Evolutionary conservation across 2,329 filamentous ascomycete genomes (phyloP).

Genomic region (Aaosphaeria pasadenensis): DNA sequence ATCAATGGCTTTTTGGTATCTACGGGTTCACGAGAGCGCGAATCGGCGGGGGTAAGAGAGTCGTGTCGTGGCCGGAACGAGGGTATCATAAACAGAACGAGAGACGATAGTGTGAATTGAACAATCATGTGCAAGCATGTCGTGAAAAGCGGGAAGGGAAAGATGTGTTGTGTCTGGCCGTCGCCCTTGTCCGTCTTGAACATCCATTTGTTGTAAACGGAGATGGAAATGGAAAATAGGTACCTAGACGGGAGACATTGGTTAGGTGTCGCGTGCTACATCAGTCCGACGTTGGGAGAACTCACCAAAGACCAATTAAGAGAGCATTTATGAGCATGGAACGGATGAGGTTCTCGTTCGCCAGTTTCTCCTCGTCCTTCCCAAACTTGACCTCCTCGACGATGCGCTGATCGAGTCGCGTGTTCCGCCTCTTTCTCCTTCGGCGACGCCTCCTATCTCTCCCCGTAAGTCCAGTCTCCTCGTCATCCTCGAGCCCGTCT

Average conservation of each 20-base stretch:
- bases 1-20: constrained; percentile 61
- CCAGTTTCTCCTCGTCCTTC: constrained; percentile 71
- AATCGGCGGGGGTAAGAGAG: constrained; percentile 31
- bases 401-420: constrained; percentile 70
- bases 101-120: constrained; percentile 75
- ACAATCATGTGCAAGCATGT: constrained; percentile 92
- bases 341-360: constrained; percentile 69
- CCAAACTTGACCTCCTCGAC: constrained; percentile 51
- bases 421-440: constrained; percentile 65
- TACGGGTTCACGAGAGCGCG: constrained; percentile 23
- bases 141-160: constrained; percentile 91
- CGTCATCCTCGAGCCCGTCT: constrained; percentile 74
- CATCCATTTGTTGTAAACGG: constrained; percentile 98
- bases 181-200: constrained; percentile 61
- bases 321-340: constrained; percentile 69
- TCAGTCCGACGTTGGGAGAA: background rate
- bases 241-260: constrained; percentile 45
- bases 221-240: constrained; percentile 80
- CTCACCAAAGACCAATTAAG: constrained; percentile 80
- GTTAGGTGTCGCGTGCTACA: background rate
- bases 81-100: constrained; percentile 80
- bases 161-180: constrained; percentile 55
- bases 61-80: constrained; percentile 68
- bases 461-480: constrained; percentile 81
- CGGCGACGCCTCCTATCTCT: constrained; percentile 68